Base-by-base conservation (phyloP, 306 rosid genomes). In the Geum urbanum region DNA sequence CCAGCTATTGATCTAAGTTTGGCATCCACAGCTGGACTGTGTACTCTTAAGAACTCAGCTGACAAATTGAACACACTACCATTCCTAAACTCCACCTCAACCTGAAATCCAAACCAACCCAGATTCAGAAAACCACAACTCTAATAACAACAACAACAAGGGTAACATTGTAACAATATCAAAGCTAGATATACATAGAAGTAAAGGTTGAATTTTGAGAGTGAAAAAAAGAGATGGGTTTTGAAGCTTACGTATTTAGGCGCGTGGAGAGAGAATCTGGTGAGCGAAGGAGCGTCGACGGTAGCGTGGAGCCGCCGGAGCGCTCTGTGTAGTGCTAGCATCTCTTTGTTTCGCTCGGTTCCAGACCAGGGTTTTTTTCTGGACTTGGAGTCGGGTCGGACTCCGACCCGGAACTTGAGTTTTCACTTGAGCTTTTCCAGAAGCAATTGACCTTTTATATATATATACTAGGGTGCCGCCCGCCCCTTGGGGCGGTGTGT, bases 11-110 rank as follows among this genome's bases (percentile, higher is more conserved):
- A 83, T 81, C 89, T 86, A 52, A 89, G 12, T 80, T 88, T 92
- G 67, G 86, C 89, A 80, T 92, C 95, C 82, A 76, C 96, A 56
- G 97, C 96, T 15, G 95, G 98, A 72, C 98, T 92, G 55, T 77
- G 72, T 45, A 89, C 73, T 86, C 98, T 86, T 52, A 92, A 84
- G 79, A 89, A 89, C 47, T 92, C 98, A 72, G 98, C 92, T 20
- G 98, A 83, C 69, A 92, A 71, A 53, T 77, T 87, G 81, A 89
- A 92, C 24, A 57, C 73, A 57, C 67, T 79, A 20, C 96, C 92
- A 82, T 86, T 69, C 16, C 76, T 67, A 75, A 86, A 92, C 81
- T 72, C 86, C 52, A 87, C 86, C 72, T 87, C 91, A 48, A 87
- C 92, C 96, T 92, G 80, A 80, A 80, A 75, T 6, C 8, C 77